Base-by-base conservation (phyloP, 225 moss, liverwort and hornwort species). In the Pleurozium schreberi region DNA sequence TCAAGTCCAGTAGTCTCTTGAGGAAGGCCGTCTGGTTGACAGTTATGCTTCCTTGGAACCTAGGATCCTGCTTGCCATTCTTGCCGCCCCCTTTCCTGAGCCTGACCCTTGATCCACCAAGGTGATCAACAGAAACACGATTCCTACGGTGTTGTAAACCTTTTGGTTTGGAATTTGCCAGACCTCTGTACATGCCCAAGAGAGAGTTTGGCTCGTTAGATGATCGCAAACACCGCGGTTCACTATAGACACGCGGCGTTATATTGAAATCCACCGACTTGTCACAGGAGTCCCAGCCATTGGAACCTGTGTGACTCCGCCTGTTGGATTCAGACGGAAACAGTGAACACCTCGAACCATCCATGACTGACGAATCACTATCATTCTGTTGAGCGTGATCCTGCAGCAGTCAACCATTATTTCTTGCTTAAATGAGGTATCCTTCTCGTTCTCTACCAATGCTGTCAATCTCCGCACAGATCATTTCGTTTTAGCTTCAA, bases 61-160 rank as follows among this genome's bases (percentile, higher is more conserved):
- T 88, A 86, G 93, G 82, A 42, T 96, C 91, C 73, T 94, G 96
- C 81, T 89, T 96, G 62, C 92, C 96, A 84, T 93, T 94, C 83
- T 93, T 95, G 84, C 96, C 93, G 87, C 92, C 91, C 66, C 92
- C 95, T 88, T 91, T 93, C 91, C 92, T 95, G 85, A 87, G 88
- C 88, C 90, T 90, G 69, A 88, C 89, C 74, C 93, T 94, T 70
- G 95, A 95, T 88, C 93, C 96, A 89, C 93, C 95, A 63, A 98
- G 96, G 89, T 98, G 98, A 89, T 98, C 97, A 69, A 98, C 98
- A 64, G 97, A 97, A 74, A 97, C 91, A 86, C 98, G 92, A 85
- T 93, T 96, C 93, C 95, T 94, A 91, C 95, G 94, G 89, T 95
- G 95, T 84, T 98, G 98, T 75, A 94, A 88, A 52, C 96, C 96